Evolutionary conservation across 2,329 filamentous ascomycete genomes (phyloP).

Genomic region (Trichothecium sympodiale): DNA sequence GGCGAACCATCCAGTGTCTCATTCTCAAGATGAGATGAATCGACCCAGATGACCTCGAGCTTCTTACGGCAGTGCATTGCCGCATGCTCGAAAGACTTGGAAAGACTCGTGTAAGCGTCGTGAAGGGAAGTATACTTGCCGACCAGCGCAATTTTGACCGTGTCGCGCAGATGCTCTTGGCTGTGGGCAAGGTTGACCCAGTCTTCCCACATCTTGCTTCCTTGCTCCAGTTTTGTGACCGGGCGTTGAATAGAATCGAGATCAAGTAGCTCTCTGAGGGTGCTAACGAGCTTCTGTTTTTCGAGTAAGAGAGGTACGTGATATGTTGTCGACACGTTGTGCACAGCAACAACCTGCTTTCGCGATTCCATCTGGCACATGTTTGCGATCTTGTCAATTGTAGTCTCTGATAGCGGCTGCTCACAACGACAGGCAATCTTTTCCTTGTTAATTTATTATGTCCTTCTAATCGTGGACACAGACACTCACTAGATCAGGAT

Average conservation of each 20-base stretch:
- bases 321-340: constrained; percentile 83
- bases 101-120: constrained; percentile 41
- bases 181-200: constrained; percentile 65
- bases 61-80: constrained; percentile 77
- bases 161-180: constrained; percentile 50
- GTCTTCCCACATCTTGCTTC: constrained; percentile 63
- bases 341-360: constrained; percentile 80
- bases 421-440: constrained; percentile 91
- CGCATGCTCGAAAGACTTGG: constrained; percentile 79
- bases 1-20: constrained; percentile 50
- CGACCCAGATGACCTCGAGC: constrained; percentile 73
- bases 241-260: constrained; percentile 47
- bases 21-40: constrained; percentile 73
- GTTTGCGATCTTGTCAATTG: constrained; percentile 77
- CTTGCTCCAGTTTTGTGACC: constrained; percentile 36
- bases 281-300: constrained; percentile 61
- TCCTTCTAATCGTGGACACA: too few relatives aligned
- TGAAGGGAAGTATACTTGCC: constrained; percentile 83
- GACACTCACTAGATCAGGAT: constrained; percentile 57
- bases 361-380: constrained; percentile 72
- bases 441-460: background rate
- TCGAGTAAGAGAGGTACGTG: constrained; percentile 89
- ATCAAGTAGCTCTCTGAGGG: constrained; percentile 54
- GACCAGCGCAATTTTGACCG: constrained; percentile 74
- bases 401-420: constrained; percentile 57